A percentile compares a stretch with the other conserved stretches of the same genome.
Evolutionary conservation across 225 moss, liverwort and hornwort genomes (phyloP).

Genomic region (Ulota crispa): DNA sequence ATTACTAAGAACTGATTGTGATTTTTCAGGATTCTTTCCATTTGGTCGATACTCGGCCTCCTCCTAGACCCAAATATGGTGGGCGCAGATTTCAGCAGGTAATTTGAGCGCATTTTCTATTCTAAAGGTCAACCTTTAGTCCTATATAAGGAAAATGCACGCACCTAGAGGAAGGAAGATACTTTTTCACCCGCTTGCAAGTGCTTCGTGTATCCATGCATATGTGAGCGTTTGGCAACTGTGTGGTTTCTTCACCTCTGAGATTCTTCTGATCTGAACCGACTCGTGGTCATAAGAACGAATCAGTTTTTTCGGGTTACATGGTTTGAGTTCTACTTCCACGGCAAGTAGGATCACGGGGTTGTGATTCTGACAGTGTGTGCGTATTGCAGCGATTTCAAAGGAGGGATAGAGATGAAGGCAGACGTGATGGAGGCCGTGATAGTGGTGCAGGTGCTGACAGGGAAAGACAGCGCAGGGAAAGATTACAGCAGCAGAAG

Average conservation of each 20-base stretch:
- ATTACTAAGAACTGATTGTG: not conserved
- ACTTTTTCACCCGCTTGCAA: not conserved
- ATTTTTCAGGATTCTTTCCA: conserved; percentile 84
- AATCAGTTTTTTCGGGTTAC: not conserved
- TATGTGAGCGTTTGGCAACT: not conserved
- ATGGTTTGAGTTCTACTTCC: not conserved
- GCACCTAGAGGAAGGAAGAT: not conserved
- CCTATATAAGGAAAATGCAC: not conserved
- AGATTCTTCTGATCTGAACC: not conserved
- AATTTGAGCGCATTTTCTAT: not conserved
- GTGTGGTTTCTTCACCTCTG: not conserved
- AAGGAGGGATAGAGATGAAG: conserved; percentile 95
- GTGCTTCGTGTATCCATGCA: not conserved
- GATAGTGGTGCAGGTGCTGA: conserved; percentile 99
- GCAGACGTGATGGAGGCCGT: conserved; percentile 92
- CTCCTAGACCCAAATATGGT: conserved; percentile 97
- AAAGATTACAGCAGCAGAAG: conserved; percentile 95
- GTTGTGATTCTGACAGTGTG: not conserved
- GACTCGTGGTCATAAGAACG: not conserved
- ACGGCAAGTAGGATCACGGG: not conserved
- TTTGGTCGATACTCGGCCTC: conserved; percentile 92
- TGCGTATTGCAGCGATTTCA: conserved; percentile 72
- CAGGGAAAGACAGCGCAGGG: conserved; percentile 92
- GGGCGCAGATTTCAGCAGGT: conserved; percentile 98
- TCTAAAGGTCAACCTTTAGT: not conserved